Conservation (phyloP, 140 eudicot species). For the Ambrosia hybrid region DNA sequence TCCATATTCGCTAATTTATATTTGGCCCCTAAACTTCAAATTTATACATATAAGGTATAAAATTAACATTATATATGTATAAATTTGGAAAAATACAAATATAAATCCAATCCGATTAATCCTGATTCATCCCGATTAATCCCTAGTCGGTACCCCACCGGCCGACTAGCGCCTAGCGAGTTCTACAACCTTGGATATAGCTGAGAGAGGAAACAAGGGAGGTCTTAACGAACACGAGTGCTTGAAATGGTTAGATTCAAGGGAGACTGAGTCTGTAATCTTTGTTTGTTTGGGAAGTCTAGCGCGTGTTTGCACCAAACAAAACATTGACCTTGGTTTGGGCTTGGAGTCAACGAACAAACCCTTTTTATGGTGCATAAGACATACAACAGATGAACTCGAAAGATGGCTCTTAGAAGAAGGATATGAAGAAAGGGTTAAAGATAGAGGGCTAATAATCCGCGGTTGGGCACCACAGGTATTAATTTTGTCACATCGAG, state of each 20-base stretch:
- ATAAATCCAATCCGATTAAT: no score
- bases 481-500: slow-evolving; percentile 42
- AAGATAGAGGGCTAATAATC: no score
- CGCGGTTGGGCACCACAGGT: slow-evolving; percentile 69
- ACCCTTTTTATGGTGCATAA: slow-evolving; percentile 46
- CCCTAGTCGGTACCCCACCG: no score
- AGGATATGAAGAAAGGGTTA: slow-evolving; percentile 36
- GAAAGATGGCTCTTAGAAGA: slow-evolving; percentile 30
- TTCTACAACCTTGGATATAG: no score
- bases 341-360: slow-evolving; percentile 35
- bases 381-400: slow-evolving; percentile 12
- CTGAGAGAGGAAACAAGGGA: slow-evolving; percentile 48
- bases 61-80: no score
- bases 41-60: no score
- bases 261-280: slow-evolving; percentile 29
- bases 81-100: no score
- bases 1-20: no score
- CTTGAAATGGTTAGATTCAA: slow-evolving; percentile 42
- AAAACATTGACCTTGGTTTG: slow-evolving; percentile 36
- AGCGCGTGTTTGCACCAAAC: slow-evolving; percentile 13
- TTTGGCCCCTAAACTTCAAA: no score
- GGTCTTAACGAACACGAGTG: slow-evolving; percentile 23
- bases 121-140: no score
- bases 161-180: no score
- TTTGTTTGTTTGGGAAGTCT: slow-evolving; percentile 51